phyloP scores from a whole-genome alignment of 805 yeast genomes.

The Starmerella roubikii region DNA sequence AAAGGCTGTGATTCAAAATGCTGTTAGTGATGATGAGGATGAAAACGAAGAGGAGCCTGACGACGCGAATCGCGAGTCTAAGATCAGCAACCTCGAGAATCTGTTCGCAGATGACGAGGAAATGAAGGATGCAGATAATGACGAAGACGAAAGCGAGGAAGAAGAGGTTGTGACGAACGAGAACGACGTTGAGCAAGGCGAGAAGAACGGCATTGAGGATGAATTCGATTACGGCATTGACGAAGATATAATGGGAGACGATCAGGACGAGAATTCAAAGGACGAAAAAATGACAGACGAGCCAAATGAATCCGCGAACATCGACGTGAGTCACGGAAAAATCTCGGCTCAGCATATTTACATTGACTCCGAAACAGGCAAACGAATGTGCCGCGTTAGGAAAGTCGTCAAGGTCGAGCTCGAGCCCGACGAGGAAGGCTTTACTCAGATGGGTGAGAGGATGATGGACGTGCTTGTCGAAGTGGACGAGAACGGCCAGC shows the following conservation, averaged over 20 bases:
- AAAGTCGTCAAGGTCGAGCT: background rate
- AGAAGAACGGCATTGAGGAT: background rate
- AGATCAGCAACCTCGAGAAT: slow-evolving; percentile 5
- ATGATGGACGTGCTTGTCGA: background rate
- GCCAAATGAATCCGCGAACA: background rate
- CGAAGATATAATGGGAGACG: background rate
- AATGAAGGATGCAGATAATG: background rate
- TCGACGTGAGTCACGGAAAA: too few relatives aligned
- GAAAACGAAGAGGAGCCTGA: slow-evolving; percentile 1
- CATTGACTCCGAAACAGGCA: background rate
- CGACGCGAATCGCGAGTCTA: background rate
- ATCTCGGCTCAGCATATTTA: background rate
- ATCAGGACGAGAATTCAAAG: background rate
- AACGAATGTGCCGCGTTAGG: background rate
- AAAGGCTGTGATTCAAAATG: background rate
- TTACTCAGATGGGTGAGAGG: background rate
- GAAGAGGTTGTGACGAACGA: background rate
- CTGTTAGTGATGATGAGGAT: slow-evolving; percentile 1
- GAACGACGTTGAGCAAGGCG: too few relatives aligned
- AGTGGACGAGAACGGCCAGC: background rate
- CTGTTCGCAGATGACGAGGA: slow-evolving; percentile 4
- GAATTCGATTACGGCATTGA: background rate
- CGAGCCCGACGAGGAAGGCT: slow-evolving; percentile 2
- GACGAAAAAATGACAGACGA: background rate
- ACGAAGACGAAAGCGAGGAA: background rate